Base-by-base conservation (phyloP, 805 yeast genomes). In the Candida michaelii region DNA sequence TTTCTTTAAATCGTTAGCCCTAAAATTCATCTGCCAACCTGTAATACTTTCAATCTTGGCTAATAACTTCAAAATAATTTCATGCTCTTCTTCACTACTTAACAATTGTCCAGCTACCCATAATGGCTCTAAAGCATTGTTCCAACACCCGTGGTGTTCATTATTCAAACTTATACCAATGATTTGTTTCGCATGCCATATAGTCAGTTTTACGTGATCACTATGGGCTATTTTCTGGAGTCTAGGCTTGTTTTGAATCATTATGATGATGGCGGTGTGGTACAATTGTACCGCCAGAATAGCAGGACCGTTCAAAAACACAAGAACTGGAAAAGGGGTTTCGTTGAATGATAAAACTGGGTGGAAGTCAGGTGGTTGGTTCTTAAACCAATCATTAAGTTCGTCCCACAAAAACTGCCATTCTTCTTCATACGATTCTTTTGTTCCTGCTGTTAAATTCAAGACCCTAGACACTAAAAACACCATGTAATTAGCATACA, bases 341-440 rank as follows among this genome's bases (percentile, higher is more conserved):
- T 50, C 52, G 33, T 60, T 62, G 35, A 52, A 59, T 21, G 63
- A 62, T 14, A 59, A 40, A 14, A 66, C 46, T 2, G 71, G 60
- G 32, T 60, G 55, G 65, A 71, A 61, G 11, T 54, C 55, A 5
- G 52, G 52, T 0, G 75, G 66, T 40, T 74, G 57, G 21, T 61
- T 55, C 13, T 42, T 32, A 36, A 60, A 64, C 77, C 77, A 72
- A 16, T 60, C 58, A 27, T 49, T 54, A 17, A 73, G 45, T 43
- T 65, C 69, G 23, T 62, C 53, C 76, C 76, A 72, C 1, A 71
- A 31, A 2, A 47, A 39, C 39, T 59, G 59, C 76, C 77, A 72
- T 29, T 61, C 63, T 12, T 50, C 48, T 30, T 67, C 69, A 46
- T 65, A 71, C 31, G 29, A 9, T 9, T 37, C 43, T 10, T 35